Base-by-base conservation (phyloP, 1,284 basidiomycete species). In the Cerrena zonata region DNA sequence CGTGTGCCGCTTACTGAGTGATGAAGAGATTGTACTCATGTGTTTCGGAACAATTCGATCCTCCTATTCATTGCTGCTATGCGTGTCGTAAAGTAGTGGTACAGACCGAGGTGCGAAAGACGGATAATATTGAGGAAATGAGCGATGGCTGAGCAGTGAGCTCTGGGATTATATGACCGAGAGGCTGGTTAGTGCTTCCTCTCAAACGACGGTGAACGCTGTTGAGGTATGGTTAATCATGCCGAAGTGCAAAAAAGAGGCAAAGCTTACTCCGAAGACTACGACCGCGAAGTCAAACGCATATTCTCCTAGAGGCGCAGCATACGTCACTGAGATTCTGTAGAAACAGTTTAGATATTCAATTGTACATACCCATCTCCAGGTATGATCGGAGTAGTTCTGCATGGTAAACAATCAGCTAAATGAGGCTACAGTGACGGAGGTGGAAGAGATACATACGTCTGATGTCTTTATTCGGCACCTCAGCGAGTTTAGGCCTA, bases 271-370 rank as follows among this genome's bases (percentile, higher is more conserved):
- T 63, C 89, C 88, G 43, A 87, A 78, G 49, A 91, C 62, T 24
- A 92, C 89, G 12, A 91, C 79, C 10, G 84, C 84, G 61, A 91
- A 89, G 68, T 91, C 89, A 61, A 89, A 90, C 2, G 75, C 69
- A 60, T 91, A 91, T 69, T 91, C 87, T 44, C 86, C 86, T 83
- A 59, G 13, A 25, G 10, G 2, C n/a, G 22, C 24, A 22, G n/a
- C 40, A 26, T 34, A 24, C 24, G 36, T 7, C 30, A 12, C 26
- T 25, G 23, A n/a, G 15, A 37, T 34, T 2, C 27, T 39, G 5
- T 21, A 3, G 15, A 18, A 25, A n/a, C 22, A 19, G 27, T 2
- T 7, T 49, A 45, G 19, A 3, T n/a, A 2, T n/a, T 18, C 27
- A 15, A 44, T 15, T 27, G 0, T 22, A 69, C 77, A 49, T 59